Conservation (phyloP, 2,329 filamentous ascomycete species). For the Aspergillus cejpii region DNA sequence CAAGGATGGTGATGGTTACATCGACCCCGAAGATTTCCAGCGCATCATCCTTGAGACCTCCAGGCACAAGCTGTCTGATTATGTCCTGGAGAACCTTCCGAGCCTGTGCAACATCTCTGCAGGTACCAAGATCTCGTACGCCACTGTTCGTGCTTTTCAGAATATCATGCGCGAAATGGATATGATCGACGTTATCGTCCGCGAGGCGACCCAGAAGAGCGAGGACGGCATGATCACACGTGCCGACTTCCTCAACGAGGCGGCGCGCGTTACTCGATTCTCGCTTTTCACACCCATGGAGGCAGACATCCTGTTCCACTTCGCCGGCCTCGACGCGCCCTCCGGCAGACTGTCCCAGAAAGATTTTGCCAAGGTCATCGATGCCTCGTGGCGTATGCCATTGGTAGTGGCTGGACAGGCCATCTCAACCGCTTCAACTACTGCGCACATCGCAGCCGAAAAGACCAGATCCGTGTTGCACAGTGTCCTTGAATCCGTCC, state of each 20-base stretch:
- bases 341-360: constrained; percentile 72
- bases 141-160: constrained; percentile 94
- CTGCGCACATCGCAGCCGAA: constrained; percentile 50
- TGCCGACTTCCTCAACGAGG: constrained; percentile 90
- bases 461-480: constrained; percentile 54
- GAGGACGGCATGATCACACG: constrained; percentile 87
- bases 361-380: constrained; percentile 92
- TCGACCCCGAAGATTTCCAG: constrained; percentile 92
- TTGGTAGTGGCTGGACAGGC: constrained; percentile 49
- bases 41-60: constrained; percentile 91
- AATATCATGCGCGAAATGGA: constrained; percentile 99
- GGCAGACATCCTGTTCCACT: constrained; percentile 97
- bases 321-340: constrained; percentile 84
- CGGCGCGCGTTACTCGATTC: constrained; percentile 83
- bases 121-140: constrained; percentile 91
- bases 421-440: constrained; percentile 36
- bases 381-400: constrained; percentile 77
- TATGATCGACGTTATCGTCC: constrained; percentile 85
- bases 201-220: constrained; percentile 77
- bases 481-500: constrained; percentile 65
- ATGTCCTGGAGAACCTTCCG: constrained; percentile 81
- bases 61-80: constrained; percentile 93
- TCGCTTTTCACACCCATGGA: constrained; percentile 98
- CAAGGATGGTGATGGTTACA: constrained; percentile 86
- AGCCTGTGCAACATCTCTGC: constrained; percentile 92